These are phyloP conservation scores for Blastobotrys buckinghamii DNA, from an alignment of 1,139 yeast genomes.

Conservation along the genomic window DNA sequence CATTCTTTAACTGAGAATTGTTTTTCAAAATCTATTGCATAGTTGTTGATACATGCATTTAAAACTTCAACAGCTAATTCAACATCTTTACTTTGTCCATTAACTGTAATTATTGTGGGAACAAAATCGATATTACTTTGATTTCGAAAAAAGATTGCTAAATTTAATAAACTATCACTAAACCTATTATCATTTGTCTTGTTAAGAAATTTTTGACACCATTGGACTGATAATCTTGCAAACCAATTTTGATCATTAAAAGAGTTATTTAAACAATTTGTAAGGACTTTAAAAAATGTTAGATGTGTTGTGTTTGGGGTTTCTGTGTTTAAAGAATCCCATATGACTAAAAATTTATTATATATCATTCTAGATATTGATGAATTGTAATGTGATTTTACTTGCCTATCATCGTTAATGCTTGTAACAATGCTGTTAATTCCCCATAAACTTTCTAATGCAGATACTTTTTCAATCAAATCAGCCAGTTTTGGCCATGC, in stretches of 20 bases:
- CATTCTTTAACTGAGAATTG: background rate
- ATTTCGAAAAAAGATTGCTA: background rate
- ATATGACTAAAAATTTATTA: too few species aligned
- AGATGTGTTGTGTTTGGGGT: background rate
- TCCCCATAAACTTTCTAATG: too few species aligned
- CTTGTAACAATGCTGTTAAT: too few species aligned
- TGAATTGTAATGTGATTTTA: too few species aligned
- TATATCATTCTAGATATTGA: too few species aligned
- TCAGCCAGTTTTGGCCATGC: background rate
- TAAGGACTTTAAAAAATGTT: background rate
- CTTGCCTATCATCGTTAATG: too few species aligned
- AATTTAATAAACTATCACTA: background rate
- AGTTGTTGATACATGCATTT: background rate
- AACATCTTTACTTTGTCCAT: background rate
- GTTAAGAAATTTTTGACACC: background rate
- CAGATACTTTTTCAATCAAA: too few species aligned
- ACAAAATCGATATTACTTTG: background rate
- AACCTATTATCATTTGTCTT: slow-evolving; percentile 1
- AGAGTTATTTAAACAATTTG: background rate
- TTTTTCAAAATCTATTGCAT: slow-evolving; percentile 1
- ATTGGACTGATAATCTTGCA: background rate
- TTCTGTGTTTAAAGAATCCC: too few species aligned
- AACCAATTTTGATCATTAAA: background rate
- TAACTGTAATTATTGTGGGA: background rate
- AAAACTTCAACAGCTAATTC: background rate